Evolutionary conservation across 192 early-diverging fungal species (phyloP).

Genomic region (Podila epicladia): DNA sequence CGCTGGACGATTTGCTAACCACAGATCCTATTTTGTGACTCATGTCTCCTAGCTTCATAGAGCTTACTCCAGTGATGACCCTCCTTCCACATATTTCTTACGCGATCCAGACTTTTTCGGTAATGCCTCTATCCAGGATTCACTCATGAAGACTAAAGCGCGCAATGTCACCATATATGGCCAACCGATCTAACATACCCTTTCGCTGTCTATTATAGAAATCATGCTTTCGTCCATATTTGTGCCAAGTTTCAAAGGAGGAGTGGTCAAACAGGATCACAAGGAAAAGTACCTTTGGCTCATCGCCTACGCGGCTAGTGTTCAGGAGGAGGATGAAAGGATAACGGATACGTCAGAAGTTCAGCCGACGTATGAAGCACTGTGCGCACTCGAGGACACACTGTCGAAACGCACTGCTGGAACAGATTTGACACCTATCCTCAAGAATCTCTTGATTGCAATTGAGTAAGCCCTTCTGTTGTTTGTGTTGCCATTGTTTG

Average conservation of each 20-base stretch:
- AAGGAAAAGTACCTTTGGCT: slow-evolving; percentile 64
- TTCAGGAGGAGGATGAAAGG: slow-evolving; percentile 48
- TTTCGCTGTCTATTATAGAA: slow-evolving; percentile 38
- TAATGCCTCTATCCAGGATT: not conserved
- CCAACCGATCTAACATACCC: not conserved
- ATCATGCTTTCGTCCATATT: slow-evolving; percentile 59
- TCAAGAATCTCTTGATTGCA: slow-evolving; percentile 50
- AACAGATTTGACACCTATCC: slow-evolving; percentile 49
- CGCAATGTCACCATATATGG: not conserved
- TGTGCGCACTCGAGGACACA: slow-evolving; percentile 49
- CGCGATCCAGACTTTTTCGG: slow-evolving; percentile 51
- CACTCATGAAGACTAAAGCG: too few species aligned
- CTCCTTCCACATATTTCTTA: slow-evolving; percentile 56
- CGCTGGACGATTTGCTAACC: not conserved
- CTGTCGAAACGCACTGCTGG: slow-evolving; percentile 53
- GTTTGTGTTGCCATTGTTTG: slow-evolving; percentile 15
- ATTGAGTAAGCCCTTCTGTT: slow-evolving; percentile 52
- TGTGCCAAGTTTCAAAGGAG: slow-evolving; percentile 57
- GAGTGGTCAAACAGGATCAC: slow-evolving; percentile 59
- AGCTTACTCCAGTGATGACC: slow-evolving; percentile 49
- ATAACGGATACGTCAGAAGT: slow-evolving; percentile 46
- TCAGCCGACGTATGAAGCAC: slow-evolving; percentile 35
- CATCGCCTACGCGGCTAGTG: slow-evolving; percentile 59
- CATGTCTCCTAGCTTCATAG: slow-evolving; percentile 51
- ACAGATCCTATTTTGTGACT: not conserved